Conservation (phyloP, 176 grass and related monocot genomes). For the Phyllostachys edulis region DNA sequence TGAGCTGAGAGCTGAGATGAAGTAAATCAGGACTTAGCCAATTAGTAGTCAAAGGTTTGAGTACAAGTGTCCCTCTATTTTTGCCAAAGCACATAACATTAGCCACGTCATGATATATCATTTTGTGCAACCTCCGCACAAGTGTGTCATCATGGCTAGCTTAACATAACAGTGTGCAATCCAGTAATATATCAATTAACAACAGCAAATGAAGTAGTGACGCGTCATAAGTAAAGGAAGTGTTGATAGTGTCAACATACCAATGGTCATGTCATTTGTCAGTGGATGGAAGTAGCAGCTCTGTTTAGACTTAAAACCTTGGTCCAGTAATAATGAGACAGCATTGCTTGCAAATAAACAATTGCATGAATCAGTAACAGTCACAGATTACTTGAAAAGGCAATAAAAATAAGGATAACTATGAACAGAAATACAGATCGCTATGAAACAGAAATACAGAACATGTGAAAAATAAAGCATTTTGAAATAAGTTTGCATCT, state of each 20-base stretch:
- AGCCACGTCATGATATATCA: background rate
- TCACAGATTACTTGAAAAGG: conserved; percentile 6
- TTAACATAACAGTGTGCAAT: background rate
- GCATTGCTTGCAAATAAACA: conserved; percentile 49
- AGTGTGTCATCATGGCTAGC: background rate
- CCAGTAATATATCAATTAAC: conserved; percentile 6
- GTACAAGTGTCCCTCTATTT: background rate
- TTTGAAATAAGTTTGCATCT: background rate
- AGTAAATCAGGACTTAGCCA: conserved; percentile 26
- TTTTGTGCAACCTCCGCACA: background rate
- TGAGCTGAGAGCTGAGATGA: conserved; percentile 67
- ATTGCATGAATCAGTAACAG: conserved; percentile 20
- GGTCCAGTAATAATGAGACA: conserved; percentile 87
- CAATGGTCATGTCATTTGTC: conserved; percentile 91
- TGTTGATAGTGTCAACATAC: conserved; percentile 45
- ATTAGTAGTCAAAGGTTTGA: conserved; percentile 14
- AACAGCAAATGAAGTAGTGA: background rate
- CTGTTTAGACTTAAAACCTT: conserved; percentile 68
- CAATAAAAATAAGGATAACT: background rate
- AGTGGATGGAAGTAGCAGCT: conserved; percentile 93
- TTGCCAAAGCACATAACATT: conserved; percentile 3
- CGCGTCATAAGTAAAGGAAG: background rate
- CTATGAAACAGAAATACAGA: conserved; percentile 2
- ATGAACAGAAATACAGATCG: conserved; percentile 17
- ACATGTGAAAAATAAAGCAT: background rate